Evolutionary conservation across 495 filamentous ascomycete species (phyloP), one percentile per base, ranked within the genome.

Genomic region (Glutinoglossum americanum): DNA sequence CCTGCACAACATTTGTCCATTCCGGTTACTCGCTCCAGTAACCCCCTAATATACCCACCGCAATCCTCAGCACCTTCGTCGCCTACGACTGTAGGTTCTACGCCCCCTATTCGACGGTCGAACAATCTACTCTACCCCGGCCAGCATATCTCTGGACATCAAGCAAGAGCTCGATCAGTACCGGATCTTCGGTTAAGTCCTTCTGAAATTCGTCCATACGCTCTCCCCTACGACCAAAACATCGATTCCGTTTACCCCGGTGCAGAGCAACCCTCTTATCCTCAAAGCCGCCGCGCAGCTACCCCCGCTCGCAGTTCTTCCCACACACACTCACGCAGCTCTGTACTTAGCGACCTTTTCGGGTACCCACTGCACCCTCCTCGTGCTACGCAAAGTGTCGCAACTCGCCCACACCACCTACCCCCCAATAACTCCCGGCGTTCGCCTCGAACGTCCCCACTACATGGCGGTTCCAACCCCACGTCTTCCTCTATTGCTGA

Each of bases 191-290:
- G 37, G 33, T 15, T 11, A 3, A 27, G 8, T n/a, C 2, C 28
- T 23, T 10, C 55, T 57, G 25, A 27, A 3, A 9, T 3, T 37
- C 51, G 2, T n/a, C 51, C 23, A 1, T 15, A 33, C 11, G 9
- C 33, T 37, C 28, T 51, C 11, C 8, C 17, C 5, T 17, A 21
- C 19, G 41, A 21, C 41, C 41, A 45, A 45, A 45, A 2, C 2
- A 17, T 41, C 15, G 13, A 7, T 4, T 10, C 55, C 9, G n/a
- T 55, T 26, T 33, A 61, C n/a, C 65, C 65, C 7, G 61, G 49
- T 51, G 63, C 62, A 35, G 62, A 66, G 39, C 65, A 66, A 41
- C 63, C 64, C 23, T 54, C 63, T 6, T 62, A 60, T 26, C 60
- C 64, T 17, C 47, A 63, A 51, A 63, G 61, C 33, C 65, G 65